Conservation (phyloP, 176 grass and related monocot species). For the Phoenix dactylifera region DNA sequence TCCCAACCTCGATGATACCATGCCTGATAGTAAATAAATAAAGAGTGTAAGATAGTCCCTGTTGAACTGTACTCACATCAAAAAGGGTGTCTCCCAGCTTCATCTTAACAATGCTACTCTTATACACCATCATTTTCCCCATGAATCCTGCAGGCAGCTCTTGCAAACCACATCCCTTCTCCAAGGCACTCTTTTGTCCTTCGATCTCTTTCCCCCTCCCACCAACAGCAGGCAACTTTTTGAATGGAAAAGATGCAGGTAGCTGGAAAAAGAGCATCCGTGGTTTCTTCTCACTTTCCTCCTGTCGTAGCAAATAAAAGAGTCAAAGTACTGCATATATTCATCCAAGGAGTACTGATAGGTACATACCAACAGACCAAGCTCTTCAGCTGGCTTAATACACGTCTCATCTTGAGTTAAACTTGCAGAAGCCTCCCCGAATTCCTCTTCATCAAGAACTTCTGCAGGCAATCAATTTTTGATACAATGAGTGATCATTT, state of each 20-base stretch:
- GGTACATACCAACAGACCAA: conserved; percentile 41
- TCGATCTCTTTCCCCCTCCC: conserved; percentile 28
- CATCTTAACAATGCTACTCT: conserved; percentile 82
- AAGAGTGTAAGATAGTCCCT: no score
- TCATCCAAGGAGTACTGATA: conserved; percentile 1
- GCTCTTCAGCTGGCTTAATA: conserved; percentile 43
- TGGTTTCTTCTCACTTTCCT: conserved; percentile 23
- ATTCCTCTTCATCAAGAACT: conserved; percentile 24
- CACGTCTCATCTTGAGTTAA: conserved; percentile 49
- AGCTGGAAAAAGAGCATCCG: conserved; percentile 68
- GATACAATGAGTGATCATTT: conserved; percentile 4
- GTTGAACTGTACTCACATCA: conserved; percentile 38
- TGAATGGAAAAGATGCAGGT: conserved; percentile 45
- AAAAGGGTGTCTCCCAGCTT: conserved; percentile 61
- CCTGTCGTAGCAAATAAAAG: conserved; percentile 25
- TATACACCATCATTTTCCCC: conserved; percentile 78
- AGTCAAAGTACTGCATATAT: not conserved
- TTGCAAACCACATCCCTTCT: conserved; percentile 42
- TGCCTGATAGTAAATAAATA: no score
- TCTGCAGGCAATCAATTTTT: conserved; percentile 2
- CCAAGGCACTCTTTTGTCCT: conserved; percentile 20
- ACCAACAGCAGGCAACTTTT: conserved; percentile 17
- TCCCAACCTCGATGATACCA: no score
- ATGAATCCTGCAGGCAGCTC: conserved; percentile 50
- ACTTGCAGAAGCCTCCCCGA: conserved; percentile 32